phyloP scores from a whole-genome alignment of 495 filamentous ascomycete species.

The Aspergillus affinis region DNA sequence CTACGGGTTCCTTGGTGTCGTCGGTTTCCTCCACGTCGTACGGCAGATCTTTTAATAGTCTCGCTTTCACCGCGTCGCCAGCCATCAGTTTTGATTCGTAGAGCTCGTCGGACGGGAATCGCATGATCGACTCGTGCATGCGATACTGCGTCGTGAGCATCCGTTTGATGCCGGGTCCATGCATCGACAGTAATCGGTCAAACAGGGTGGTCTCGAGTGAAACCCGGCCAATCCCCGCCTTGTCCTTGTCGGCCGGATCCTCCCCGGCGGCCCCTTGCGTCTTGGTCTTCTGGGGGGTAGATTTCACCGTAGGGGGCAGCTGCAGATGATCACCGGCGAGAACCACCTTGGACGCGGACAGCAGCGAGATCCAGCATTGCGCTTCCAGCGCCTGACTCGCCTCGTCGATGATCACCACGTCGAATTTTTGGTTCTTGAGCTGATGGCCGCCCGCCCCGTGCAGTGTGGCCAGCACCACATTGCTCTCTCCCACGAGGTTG shows the following conservation, averaged over 20 bases:
- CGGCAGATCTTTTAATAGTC: constrained; percentile 74
- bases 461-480: constrained; percentile 86
- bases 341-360: constrained; percentile 78
- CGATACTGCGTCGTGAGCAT: constrained; percentile 99
- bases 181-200: constrained; percentile 77
- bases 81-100: constrained; percentile 82
- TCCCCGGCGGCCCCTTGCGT: constrained; percentile 20
- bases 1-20: constrained; percentile 80
- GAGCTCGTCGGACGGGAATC: constrained; percentile 84
- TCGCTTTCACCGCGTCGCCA: constrained; percentile 68
- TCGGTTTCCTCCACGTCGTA: constrained; percentile 80
- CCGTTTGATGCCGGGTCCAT: constrained; percentile 81
- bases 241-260: constrained; percentile 23
- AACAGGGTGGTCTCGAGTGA: constrained; percentile 88
- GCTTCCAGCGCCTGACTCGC: constrained; percentile 94
- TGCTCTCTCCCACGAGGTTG: constrained; percentile 70
- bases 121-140: constrained; percentile 96
- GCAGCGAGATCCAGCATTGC: constrained; percentile 94
- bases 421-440: constrained; percentile 76
- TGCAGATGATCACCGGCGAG: constrained; percentile 95
- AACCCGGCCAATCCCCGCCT: constrained; percentile 27
- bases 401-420: constrained; percentile 94
- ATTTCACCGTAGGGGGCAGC: constrained; percentile 92
- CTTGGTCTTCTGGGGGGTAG: constrained; percentile 31
- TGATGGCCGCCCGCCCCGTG: constrained; percentile 91